A percentile compares a stretch with the other conserved stretches of the same genome.
Evolutionary conservation across 75 land plant species (phyloP).

Genomic region (Picea sitchensis): DNA sequence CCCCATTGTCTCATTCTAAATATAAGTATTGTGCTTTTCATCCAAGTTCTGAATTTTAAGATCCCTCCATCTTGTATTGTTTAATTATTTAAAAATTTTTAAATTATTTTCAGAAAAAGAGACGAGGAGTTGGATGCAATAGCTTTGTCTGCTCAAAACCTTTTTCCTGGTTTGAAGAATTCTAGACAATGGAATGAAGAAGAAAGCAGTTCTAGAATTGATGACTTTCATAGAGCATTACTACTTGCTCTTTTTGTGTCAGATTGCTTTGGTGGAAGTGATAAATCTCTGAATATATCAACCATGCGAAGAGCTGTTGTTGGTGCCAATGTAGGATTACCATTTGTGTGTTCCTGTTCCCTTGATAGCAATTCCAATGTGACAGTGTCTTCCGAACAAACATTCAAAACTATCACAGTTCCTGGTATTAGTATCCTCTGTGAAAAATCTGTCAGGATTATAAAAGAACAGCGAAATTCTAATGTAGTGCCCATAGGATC

Average conservation of each 20-base stretch:
- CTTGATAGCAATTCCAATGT: slow-evolving; percentile 20
- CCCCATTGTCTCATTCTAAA: background rate
- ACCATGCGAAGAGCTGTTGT: slow-evolving; percentile 57
- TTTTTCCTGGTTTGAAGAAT: slow-evolving; percentile 39
- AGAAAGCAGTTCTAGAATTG: slow-evolving; percentile 9
- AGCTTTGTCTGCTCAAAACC: slow-evolving; percentile 57
- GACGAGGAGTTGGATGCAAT: slow-evolving; percentile 91
- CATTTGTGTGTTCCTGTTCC: slow-evolving; percentile 85
- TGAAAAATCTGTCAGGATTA: slow-evolving; percentile 61
- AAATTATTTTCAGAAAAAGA: slow-evolving; percentile 40
- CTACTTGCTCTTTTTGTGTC: slow-evolving; percentile 93
- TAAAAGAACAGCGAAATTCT: slow-evolving; percentile 60
- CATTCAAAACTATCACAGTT: slow-evolving; percentile 29
- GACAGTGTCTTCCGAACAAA: slow-evolving; percentile 15
- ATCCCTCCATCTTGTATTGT: background rate
- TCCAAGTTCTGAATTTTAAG: background rate
- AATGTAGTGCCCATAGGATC: slow-evolving; percentile 84
- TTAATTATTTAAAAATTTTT: background rate
- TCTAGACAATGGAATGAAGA: slow-evolving; percentile 16
- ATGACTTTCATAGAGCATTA: slow-evolving; percentile 58
- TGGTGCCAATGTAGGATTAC: slow-evolving; percentile 56
- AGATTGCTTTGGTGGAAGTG: slow-evolving; percentile 93
- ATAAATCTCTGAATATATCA: slow-evolving; percentile 45
- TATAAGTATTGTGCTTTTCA: background rate
- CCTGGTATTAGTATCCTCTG: slow-evolving; percentile 45